Conservation (phyloP, 345 rosid species). For the Syzygium aromaticum region DNA sequence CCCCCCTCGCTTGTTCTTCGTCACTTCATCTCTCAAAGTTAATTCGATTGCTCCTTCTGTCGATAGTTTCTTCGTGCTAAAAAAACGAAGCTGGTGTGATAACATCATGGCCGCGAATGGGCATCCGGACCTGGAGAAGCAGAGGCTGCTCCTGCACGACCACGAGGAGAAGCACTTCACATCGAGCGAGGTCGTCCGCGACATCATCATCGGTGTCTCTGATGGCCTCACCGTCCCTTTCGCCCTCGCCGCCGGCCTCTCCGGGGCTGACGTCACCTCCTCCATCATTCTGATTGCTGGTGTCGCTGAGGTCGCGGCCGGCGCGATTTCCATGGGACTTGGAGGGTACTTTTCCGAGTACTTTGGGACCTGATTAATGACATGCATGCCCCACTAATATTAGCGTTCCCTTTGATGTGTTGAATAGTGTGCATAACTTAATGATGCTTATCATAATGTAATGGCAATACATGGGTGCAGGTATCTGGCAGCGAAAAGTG, state of each 20-base stretch:
- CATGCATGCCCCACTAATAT: not conserved
- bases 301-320: constrained; percentile 89
- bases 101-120: not conserved
- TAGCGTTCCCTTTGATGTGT: not conserved
- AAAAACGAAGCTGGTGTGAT: not conserved
- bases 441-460: not conserved
- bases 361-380: not conserved
- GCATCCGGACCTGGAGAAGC: constrained; percentile 34
- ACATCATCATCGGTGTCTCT: constrained; percentile 91
- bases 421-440: not conserved
- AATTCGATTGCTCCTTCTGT: not conserved
- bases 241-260: constrained; percentile 94
- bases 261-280: constrained; percentile 91
- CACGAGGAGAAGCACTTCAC: constrained; percentile 94
- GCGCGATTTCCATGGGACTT: constrained; percentile 98
- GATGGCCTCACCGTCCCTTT: constrained; percentile 99
- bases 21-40: not conserved
- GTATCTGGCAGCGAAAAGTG: constrained; percentile 91
- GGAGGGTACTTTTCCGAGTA: constrained; percentile 49
- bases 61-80: not conserved
- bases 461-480: constrained; percentile 15
- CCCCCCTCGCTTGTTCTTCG: not conserved
- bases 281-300: constrained; percentile 93
- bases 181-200: constrained; percentile 84
- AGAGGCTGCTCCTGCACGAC: constrained; percentile 39